phyloP scores from a whole-genome alignment of 257 asterid species.

The Nicotiana attenuata region DNA sequence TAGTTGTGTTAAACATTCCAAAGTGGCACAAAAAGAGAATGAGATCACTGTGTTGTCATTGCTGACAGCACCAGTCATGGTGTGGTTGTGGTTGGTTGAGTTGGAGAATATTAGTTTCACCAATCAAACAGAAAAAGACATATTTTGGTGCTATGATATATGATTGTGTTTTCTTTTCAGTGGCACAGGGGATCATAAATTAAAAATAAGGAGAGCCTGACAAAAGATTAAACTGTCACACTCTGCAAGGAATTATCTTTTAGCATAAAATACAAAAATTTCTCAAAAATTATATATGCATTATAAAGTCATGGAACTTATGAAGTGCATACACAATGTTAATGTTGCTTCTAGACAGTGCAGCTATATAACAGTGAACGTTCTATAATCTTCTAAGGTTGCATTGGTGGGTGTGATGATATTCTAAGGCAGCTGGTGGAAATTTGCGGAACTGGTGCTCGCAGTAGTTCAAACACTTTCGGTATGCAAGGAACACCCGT shows the following conservation, averaged over 20 bases:
- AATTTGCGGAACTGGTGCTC: slow-evolving; percentile 94
- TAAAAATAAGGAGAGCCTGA: not conserved
- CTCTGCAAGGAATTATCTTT: not conserved
- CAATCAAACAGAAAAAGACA: not conserved
- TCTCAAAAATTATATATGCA: not conserved
- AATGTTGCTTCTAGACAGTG: slow-evolving; percentile 6
- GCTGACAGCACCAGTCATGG: not conserved
- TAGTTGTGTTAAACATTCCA: not conserved
- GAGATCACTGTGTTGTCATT: not conserved
- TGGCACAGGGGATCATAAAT: not conserved
- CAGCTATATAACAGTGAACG: not conserved
- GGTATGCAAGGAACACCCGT: slow-evolving; percentile 37
- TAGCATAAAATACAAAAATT: not conserved
- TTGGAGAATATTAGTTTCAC: not conserved
- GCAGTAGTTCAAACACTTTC: slow-evolving; percentile 45
- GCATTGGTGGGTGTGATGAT: slow-evolving; percentile 95
- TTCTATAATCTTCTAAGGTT: slow-evolving; percentile 44
- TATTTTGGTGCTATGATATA: not conserved
- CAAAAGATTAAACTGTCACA: not conserved
- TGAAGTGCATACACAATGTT: not conserved
- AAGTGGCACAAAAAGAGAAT: not conserved
- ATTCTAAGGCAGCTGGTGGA: slow-evolving; percentile 68
- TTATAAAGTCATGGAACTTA: not conserved
- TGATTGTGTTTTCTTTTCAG: not conserved
- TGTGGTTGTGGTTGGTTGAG: not conserved